These are phyloP conservation scores for Coemansia sp. DNA, from an alignment of 192 early-diverging fungal species.

Conservation along the genomic window DNA sequence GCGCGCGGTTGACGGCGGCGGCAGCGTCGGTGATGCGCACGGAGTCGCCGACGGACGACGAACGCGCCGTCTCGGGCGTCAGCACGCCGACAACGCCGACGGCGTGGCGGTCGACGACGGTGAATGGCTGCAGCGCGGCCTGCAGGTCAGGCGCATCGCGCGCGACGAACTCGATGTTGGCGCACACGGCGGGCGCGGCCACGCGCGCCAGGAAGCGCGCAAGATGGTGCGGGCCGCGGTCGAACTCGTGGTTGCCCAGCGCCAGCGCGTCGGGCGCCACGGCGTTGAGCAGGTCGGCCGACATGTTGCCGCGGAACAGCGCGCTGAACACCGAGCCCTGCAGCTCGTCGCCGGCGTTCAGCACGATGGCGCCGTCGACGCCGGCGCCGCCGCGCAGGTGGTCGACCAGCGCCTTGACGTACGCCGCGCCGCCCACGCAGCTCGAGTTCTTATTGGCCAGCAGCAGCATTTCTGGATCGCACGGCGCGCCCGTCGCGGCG, in stretches of 20 bases:
- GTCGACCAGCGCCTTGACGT: constrained; percentile 66
- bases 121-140: constrained; percentile 66
- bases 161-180: constrained; percentile 62
- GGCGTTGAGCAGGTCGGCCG: constrained; percentile 64
- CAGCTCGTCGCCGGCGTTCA: constrained; percentile 77
- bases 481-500: constrained; percentile 38
- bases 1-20: constrained; percentile 59
- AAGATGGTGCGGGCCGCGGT: constrained; percentile 62
- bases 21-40: constrained; percentile 63
- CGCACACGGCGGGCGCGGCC: constrained; percentile 65
- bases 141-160: constrained; percentile 52
- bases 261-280: constrained; percentile 62
- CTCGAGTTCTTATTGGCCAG: constrained; percentile 5
- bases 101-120: constrained; percentile 67
- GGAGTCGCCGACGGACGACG: constrained; percentile 56
- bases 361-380: constrained; percentile 55
- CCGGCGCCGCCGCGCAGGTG: constrained; percentile 51
- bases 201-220: constrained; percentile 59
- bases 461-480: constrained; percentile 25
- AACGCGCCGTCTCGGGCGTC: constrained; percentile 59
- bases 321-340: constrained; percentile 68
- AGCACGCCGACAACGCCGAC: constrained; percentile 72
- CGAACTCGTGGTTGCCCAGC: constrained; percentile 78
- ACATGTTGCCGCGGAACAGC: constrained; percentile 63
- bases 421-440: constrained; percentile 68